phyloP scores from a whole-genome alignment of 2,329 filamentous ascomycete species.

The Epichloe hybrida region DNA sequence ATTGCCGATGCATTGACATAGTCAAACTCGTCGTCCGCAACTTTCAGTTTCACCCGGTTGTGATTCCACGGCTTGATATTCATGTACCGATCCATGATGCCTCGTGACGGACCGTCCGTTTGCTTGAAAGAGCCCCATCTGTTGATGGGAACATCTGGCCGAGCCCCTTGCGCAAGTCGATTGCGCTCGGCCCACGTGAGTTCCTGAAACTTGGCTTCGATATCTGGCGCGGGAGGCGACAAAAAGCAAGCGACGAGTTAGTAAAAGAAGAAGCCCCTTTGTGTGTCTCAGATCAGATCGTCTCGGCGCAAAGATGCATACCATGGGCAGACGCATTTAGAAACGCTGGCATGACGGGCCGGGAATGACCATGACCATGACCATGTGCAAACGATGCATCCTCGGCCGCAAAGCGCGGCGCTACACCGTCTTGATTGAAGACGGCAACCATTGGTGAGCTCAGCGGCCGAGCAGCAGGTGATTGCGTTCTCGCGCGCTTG shows the following conservation, averaged over 20 bases:
- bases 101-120: constrained; percentile 15
- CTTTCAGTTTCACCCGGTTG: constrained; percentile 69
- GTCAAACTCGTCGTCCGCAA: constrained; percentile 58
- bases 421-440: constrained; percentile 23
- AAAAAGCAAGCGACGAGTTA: background rate
- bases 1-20: constrained; percentile 78
- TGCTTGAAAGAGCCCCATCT: constrained; percentile 25
- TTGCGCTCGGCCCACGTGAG: constrained; percentile 39
- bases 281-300: background rate
- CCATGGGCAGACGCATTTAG: constrained; percentile 23
- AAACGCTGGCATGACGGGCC: constrained; percentile 25
- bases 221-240: constrained; percentile 21
- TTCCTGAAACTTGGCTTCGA: constrained; percentile 37
- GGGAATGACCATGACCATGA: constrained; percentile 4
- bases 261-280: background rate
- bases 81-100: constrained; percentile 61
- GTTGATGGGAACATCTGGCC: constrained; percentile 21
- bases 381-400: constrained; percentile 3
- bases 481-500: constrained; percentile 32
- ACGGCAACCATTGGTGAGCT: constrained; percentile 18
- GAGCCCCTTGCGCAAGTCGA: constrained; percentile 27
- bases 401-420: constrained; percentile 12
- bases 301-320: constrained; percentile 8
- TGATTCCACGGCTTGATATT: constrained; percentile 86
- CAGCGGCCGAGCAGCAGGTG: constrained; percentile 20